Percentiles rank a stretch among this genome's conserved stretches.
These are phyloP conservation scores for Mallotus nudiflorus DNA, from an alignment of 345 rosid species.

Conservation along the genomic window DNA sequence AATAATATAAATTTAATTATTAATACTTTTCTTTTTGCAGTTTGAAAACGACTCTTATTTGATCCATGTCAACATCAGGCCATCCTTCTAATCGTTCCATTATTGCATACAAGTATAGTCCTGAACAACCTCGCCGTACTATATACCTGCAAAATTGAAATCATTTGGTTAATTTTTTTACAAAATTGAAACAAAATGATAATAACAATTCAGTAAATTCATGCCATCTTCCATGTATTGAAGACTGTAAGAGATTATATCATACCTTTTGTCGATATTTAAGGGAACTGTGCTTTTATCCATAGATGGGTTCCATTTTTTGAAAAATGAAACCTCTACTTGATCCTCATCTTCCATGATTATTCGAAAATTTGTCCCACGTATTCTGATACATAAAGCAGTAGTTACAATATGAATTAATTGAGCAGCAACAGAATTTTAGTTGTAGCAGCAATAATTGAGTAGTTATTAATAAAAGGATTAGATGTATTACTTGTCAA, in stretches of 20 bases:
- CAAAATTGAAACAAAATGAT: too few species aligned
- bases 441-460: not conserved
- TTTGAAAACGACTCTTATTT: conserved; percentile 79
- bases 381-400: conserved; percentile 5
- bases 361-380: conserved; percentile 12
- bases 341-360: conserved; percentile 23
- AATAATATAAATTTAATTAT: not conserved
- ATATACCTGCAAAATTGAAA: conserved; percentile 48
- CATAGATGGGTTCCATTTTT: conserved; percentile 43
- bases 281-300: conserved; percentile 52
- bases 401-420: not conserved
- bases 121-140: conserved; percentile 63
- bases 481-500: conserved; percentile 23
- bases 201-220: too few species aligned
- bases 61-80: conserved; percentile 89
- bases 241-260: not conserved
- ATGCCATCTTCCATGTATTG: too few species aligned
- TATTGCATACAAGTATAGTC: conserved; percentile 66
- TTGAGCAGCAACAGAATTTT: not conserved
- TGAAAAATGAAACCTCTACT: conserved; percentile 27
- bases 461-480: not conserved
- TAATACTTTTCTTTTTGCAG: conserved; percentile 55
- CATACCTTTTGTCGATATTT: conserved; percentile 81
- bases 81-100: conserved; percentile 70
- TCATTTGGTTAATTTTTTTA: not conserved